Percentiles rank a stretch among this genome's conserved stretches.
These are phyloP conservation scores for Pyrus betulifolia DNA, from an alignment of 306 rosid genomes.

Conservation along the genomic window DNA sequence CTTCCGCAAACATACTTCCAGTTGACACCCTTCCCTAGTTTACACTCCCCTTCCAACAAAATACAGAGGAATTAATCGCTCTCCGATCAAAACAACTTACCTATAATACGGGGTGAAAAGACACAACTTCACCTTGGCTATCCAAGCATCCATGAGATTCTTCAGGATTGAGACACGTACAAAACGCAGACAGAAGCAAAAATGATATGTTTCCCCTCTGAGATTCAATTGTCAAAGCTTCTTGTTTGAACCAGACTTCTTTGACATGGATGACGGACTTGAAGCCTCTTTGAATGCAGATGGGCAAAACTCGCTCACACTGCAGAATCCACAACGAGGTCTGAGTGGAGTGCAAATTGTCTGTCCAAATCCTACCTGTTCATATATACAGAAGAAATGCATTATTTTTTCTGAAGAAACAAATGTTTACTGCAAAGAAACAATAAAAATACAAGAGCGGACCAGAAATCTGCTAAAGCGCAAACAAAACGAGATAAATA, in stretches of 20 bases:
- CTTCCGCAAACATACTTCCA: not conserved
- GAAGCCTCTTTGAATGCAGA: conserved; percentile 62
- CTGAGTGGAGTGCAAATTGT: conserved; percentile 69
- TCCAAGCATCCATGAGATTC: not conserved
- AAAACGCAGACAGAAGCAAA: not conserved
- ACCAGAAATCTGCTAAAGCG: too few relatives aligned
- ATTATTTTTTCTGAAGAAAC: too few relatives aligned
- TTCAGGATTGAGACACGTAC: not conserved
- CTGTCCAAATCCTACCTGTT: conserved; percentile 86
- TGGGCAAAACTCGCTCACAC: conserved; percentile 56
- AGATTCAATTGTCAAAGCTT: conserved; percentile 12
- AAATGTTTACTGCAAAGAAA: too few relatives aligned
- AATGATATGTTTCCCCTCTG: not conserved
- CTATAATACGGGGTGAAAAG: not conserved
- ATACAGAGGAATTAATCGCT: not conserved
- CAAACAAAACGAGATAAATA: too few relatives aligned
- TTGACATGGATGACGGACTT: conserved; percentile 41
- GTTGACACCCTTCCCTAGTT: not conserved
- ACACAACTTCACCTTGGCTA: not conserved
- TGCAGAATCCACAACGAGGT: conserved; percentile 65
- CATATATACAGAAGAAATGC: not conserved
- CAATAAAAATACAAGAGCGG: too few relatives aligned
- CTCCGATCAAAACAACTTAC: not conserved
- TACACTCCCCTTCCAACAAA: not conserved
- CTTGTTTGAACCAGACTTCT: conserved; percentile 26